Evolutionary conservation across 2,329 filamentous ascomycete genomes (phyloP), one percentile per base, ranked within the genome.

Genomic region (Cytospora mali): DNA sequence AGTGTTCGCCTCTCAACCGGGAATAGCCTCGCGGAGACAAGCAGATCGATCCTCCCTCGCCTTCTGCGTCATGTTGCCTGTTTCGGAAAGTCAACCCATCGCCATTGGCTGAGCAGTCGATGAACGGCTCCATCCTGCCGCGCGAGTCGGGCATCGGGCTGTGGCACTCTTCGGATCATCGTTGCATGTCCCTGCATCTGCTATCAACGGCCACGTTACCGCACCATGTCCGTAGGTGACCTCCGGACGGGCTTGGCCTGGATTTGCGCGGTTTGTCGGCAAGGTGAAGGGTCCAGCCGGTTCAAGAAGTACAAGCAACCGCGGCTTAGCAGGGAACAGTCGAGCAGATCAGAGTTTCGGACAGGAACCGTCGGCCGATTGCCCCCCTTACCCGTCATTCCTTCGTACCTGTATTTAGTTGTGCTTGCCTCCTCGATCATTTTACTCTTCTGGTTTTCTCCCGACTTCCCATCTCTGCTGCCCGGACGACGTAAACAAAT

Each of bases 11-110:
- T 48, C 39, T 33, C 52, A 42, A 42, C 46, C 52, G 31, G 59
- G 35, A 42, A 21, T 48, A 21, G 29, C 33, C 11, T 35, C 58
- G 29, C 16, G n/a, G 21, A 33, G 23, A 23, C 42, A 33, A 35
- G 53, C 50, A 13, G 46, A 21, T 25, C 10, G 62, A 61, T 64
- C 62, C 52, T 14, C 52, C 21, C 25, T 54, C 57, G 23, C 62
- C 52, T 31, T 61, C 57, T 52, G 62, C 62, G 52, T 64, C 62
- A 64, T 64, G n/a, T 42, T 46, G 39, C 39, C 39, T 23, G 18
- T 46, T 46, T 46, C 10, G 39, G 39, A 46, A 21, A 46, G 18
- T 46, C 39, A 16, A n/a, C 39, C 18, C 39, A 16, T 4, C n/a
- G n/a, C 39, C 16, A 46, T 46, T 46, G 39, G 39, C 21, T n/a